Evolutionary conservation across 2,329 filamentous ascomycete genomes (phyloP), one percentile per base, ranked within the genome.

Genomic region (Mycogone perniciosa): DNA sequence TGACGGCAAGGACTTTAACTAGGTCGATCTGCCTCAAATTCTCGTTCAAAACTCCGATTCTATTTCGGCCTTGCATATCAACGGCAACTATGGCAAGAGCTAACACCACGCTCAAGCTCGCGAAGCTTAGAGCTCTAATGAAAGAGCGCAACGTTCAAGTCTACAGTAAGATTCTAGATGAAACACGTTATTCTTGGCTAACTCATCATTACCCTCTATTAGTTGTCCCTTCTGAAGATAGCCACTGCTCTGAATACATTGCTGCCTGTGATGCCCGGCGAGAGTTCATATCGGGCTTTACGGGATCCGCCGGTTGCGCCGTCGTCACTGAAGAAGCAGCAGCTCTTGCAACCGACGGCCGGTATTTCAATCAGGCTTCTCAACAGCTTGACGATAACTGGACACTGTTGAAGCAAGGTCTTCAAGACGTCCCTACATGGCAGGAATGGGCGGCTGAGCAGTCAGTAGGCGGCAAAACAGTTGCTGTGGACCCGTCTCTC

Each of bases 181-280:
- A 31, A n/a, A 7, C 38, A 27, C 13, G 10, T 7, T 20, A 43
- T 33, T 44, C 20, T 20, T 57, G 31, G 57, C 49, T 55, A 59
- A 59, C 44, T 41, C 20, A 50, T 42, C 26, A 26, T 5, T 31
- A 13, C 31, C 48, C 44, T 37, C 33, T 46, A 48, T 49, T 66
- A 97, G 92, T 99, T 64, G 81, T 97, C 6, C 93, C 93, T 1
- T 96, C 92, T 33, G 93, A 97, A 79, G 93, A 99, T 68, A 92
- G 89, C 65, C 93, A 99, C 68, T 89, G 92, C 60, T 97, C 92
- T 59, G 93, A 99, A 73, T 99, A 99, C 70, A 96, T 96, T 68
- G 93, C 93, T 46, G 84, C 86, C n/a, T 96, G 89, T 67, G 93
- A 99, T 74, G 91, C 81, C 54, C 84, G 93, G 59, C 85, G 93